Conservation (phyloP, 345 rosid species). For the Arabidopsis arenosa region DNA sequence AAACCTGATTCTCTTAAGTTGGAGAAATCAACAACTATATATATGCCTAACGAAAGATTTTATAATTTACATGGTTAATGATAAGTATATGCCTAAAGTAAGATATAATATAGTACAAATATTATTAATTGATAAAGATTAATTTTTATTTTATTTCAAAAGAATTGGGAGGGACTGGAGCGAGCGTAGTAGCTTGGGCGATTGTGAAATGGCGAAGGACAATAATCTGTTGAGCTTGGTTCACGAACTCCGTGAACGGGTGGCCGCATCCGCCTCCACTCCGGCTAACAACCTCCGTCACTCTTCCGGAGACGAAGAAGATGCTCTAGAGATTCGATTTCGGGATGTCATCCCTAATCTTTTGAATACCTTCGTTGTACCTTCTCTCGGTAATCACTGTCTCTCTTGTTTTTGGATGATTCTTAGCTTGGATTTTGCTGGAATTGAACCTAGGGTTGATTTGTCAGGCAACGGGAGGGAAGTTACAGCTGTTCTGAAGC, state of each 20-base stretch:
- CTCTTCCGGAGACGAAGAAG: constrained; percentile 58
- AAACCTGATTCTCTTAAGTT: too few species aligned
- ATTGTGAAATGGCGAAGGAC: constrained; percentile 40
- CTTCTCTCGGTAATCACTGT: constrained; percentile 65
- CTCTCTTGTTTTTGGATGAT: not conserved
- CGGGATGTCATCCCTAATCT: constrained; percentile 84
- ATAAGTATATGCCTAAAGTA: too few species aligned
- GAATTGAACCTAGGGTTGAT: not conserved
- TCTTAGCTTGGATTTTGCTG: not conserved
- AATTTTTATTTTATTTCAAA: constrained; percentile 20
- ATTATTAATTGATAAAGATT: too few species aligned
- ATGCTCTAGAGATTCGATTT: constrained; percentile 66
- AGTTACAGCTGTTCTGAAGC: constrained; percentile 81
- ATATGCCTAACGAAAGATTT: too few species aligned
- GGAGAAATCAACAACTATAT: too few species aligned
- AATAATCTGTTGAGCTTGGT: constrained; percentile 70
- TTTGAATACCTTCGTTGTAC: constrained; percentile 71
- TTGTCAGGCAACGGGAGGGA: constrained; percentile 76
- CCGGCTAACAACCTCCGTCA: constrained; percentile 45
- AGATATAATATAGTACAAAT: too few species aligned
- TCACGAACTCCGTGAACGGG: constrained; percentile 84
- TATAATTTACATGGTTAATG: too few species aligned
- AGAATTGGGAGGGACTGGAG: constrained; percentile 35
- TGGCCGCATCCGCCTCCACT: constrained; percentile 72
- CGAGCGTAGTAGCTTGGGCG: constrained; percentile 24